Evolutionary conservation across 805 yeast genomes (phyloP), one percentile per base, ranked within the genome.

Genomic region (Candida caryicola): DNA sequence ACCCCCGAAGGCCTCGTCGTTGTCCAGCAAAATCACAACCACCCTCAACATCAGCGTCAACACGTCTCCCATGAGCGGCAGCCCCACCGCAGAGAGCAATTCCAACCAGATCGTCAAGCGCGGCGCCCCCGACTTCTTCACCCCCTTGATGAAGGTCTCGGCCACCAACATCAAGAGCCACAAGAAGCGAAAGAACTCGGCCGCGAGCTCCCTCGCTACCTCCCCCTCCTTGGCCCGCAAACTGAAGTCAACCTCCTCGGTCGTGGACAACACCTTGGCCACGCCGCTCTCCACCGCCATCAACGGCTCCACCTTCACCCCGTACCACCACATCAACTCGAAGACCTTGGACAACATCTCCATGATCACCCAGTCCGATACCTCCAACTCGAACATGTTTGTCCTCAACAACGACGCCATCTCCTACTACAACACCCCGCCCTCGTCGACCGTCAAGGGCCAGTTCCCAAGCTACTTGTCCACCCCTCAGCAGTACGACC

Each of bases 51-150:
- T 69, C 50, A 60, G 57, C 39, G 60, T 69, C 42, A 63, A 66
- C 33, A 62, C 73, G 2, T 57, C 64, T 9, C 69, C 72, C 4
- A 48, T 58, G 36, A 49, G 54, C 21, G 50, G 53, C 36, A 52
- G 57, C 38, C 73, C 74, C 3, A 55, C 58, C 28, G 73, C 73
- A 4, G 73, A 69, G 42, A 50, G 57, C 40, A 63, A 63, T 41
- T 60, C 69, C 27, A 63, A 61, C 46, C 57, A 57, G 50, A 62
- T 59, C 31, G 61, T 66, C 30, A 60, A 59, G 42, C 51, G 59
- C 41, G 73, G 73, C 4, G 66, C 64, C 23, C 74, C 74, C 6
- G 73, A 69, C 43, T 51, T 63, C 31, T 68, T 58, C 52, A 68
- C 70, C 5, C 73, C 74, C 2, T 46, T 69, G 38, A 66, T 69